Conservation (phyloP, 1,284 basidiomycete genomes). For the Xerocomus minutiporus region DNA sequence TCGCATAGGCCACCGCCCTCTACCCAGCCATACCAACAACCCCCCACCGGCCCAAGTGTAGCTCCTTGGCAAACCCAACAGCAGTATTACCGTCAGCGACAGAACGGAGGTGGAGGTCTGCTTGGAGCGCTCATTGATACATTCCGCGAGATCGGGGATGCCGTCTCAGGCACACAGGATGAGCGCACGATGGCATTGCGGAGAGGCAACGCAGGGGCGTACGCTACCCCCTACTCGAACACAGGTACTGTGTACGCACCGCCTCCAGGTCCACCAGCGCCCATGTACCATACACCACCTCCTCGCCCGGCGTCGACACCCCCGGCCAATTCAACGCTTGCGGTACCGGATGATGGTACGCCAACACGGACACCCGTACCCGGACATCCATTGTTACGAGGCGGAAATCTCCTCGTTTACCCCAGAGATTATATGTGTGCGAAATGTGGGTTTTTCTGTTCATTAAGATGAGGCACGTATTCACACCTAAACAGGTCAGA, state of each 20-base stretch:
- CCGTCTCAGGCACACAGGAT: constrained; percentile 23
- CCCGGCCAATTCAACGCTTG: constrained; percentile 12
- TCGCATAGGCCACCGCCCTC: constrained; percentile 1
- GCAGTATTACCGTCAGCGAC: constrained; percentile 15
- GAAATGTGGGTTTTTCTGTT: constrained; percentile 49
- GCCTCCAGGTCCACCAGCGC: constrained; percentile 24
- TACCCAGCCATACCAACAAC: background rate
- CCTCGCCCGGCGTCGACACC: constrained; percentile 17
- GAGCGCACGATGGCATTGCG: constrained; percentile 13
- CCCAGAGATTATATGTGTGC: constrained; percentile 55
- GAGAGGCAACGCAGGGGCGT: constrained; percentile 16
- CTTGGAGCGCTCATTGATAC: constrained; percentile 28
- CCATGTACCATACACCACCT: background rate
- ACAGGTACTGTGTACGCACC: constrained; percentile 17
- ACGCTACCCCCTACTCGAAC: constrained; percentile 16
- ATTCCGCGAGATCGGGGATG: constrained; percentile 28
- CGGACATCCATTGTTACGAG: constrained; percentile 58
- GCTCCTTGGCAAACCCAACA: constrained; percentile 19
- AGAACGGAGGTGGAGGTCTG: constrained; percentile 21
- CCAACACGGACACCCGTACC: constrained; percentile 61
- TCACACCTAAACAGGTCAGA: constrained; percentile 45
- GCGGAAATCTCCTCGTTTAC: constrained; percentile 62
- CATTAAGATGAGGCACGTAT: background rate
- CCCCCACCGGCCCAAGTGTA: background rate
- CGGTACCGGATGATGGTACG: constrained; percentile 42